These are phyloP conservation scores for Beauveria brongniartii DNA, from an alignment of 2,329 filamentous ascomycete species.

Conservation along the genomic window DNA sequence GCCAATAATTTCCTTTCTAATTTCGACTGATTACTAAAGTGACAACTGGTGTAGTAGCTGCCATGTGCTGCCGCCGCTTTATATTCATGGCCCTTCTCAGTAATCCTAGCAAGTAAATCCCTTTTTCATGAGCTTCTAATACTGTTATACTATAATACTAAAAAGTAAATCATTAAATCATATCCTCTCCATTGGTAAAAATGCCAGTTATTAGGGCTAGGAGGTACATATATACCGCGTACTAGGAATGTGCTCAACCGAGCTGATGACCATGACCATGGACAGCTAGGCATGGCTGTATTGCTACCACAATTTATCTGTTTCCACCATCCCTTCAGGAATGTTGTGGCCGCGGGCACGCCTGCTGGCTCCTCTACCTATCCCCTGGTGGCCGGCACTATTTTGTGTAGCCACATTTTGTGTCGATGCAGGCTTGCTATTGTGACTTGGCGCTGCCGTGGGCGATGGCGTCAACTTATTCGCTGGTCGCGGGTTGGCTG, in stretches of 20 bases:
- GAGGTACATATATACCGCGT: background rate
- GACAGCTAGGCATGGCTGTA: background rate
- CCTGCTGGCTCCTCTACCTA: background rate
- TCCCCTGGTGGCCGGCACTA: background rate
- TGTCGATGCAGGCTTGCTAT: background rate
- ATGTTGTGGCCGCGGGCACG: too few species aligned
- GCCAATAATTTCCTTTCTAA: background rate
- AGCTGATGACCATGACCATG: background rate
- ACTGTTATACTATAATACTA: too few species aligned
- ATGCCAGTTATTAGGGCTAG: background rate
- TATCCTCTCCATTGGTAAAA: background rate
- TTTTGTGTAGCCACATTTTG: background rate
- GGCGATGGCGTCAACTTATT: background rate
- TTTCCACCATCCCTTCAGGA: background rate
- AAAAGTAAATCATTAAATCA: too few species aligned
- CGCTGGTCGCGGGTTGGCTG: background rate
- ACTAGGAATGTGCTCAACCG: background rate
- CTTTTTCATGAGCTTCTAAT: too few species aligned
- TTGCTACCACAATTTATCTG: background rate
- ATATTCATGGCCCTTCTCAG: too few species aligned
- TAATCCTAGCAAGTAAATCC: too few species aligned
- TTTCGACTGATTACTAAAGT: background rate
- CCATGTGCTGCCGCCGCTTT: too few species aligned
- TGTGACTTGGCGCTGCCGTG: background rate
- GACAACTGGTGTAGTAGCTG: background rate